A percentile compares a stretch with the other conserved stretches of the same genome.
Evolutionary conservation across 495 filamentous ascomycete genomes (phyloP).

Genomic region (Emericellopsis terricola): DNA sequence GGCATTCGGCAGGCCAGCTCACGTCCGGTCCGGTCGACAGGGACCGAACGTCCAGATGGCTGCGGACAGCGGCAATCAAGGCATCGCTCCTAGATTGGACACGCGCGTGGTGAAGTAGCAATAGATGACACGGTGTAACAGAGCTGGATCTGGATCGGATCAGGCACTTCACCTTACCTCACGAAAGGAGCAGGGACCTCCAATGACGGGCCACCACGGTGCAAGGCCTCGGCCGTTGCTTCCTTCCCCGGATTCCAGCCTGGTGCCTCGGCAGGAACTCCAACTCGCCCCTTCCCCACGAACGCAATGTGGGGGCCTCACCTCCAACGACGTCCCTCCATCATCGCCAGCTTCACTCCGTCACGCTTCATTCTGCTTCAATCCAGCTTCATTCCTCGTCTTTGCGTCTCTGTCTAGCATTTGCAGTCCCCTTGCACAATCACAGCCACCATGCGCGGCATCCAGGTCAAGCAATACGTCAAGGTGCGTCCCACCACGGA

Average conservation of each 20-base stretch:
- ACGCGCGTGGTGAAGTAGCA: too few species aligned
- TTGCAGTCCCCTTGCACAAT: background rate
- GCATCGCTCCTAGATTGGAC: too few species aligned
- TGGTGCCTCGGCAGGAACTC: background rate
- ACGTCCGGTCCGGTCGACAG: background rate
- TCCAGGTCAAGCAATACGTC: constrained; percentile 71
- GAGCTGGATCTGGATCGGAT: too few species aligned
- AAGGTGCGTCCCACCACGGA: constrained; percentile 25
- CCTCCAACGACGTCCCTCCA: background rate
- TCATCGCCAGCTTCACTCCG: too few species aligned
- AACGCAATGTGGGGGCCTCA: background rate
- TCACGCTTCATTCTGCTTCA: background rate
- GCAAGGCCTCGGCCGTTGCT: background rate
- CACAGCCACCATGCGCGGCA: constrained; percentile 52
- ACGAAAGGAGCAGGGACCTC: too few species aligned
- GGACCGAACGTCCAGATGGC: too few species aligned
- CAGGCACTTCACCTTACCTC: too few species aligned
- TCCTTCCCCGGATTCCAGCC: background rate
- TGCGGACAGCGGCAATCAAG: too few species aligned
- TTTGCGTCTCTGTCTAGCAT: background rate
- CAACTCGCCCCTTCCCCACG: too few species aligned
- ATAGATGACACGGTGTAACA: too few species aligned
- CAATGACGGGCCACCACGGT: too few species aligned
- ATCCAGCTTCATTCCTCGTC: background rate
- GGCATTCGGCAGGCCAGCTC: background rate